Evolutionary conservation across 2,329 filamentous ascomycete species (phyloP), one percentile per base, ranked within the genome.

Genomic region (Sordariomycetes sp.): DNA sequence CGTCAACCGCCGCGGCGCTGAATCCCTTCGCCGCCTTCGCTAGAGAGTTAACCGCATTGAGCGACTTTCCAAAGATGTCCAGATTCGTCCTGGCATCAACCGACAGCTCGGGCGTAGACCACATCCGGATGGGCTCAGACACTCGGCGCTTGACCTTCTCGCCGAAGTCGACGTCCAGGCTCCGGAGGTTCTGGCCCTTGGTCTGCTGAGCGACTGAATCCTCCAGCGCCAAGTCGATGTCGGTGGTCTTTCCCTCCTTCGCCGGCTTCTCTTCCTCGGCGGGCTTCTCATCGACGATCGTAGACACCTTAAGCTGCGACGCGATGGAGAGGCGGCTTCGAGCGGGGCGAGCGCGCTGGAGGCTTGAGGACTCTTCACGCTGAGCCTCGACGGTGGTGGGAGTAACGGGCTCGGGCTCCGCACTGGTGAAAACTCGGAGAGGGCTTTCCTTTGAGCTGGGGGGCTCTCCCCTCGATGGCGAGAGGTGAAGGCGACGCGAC

Each of bases 81-180:
- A 56, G 28, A 10, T 56, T 50, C 8, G 17, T 32, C 15, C 34
- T 56, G n/a, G 54, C 50, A 22, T 56, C 54, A 32, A 56, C 42
- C 3, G 42, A 54, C 12, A 12, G 24, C 34, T 56, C 54, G 10
- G 39, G 8, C 17, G 42, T 12, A 20, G 50, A 51, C 10, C 17
- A 4, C 20, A 22, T 7, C 2, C 45, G 45, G 45, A 32, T 8
- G 24, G 32, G 12, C 32, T 35, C 32, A 6, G 28, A 39, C 15
- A 25, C 17, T 5, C 15, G 34, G 34, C 53, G 32, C 32, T 39
- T 39, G 53, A n/a, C 42, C 20, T 54, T 39, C 36, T 17, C n/a
- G 17, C 54, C 20, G 20, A 56, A 56, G 54, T 56, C 22, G 35
- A 56, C 45, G 10, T 48, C 50, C 32, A 56, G 15, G 54, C 42